phyloP scores from a whole-genome alignment of 768 basidiomycete species.

The Boletus subparvulus region DNA sequence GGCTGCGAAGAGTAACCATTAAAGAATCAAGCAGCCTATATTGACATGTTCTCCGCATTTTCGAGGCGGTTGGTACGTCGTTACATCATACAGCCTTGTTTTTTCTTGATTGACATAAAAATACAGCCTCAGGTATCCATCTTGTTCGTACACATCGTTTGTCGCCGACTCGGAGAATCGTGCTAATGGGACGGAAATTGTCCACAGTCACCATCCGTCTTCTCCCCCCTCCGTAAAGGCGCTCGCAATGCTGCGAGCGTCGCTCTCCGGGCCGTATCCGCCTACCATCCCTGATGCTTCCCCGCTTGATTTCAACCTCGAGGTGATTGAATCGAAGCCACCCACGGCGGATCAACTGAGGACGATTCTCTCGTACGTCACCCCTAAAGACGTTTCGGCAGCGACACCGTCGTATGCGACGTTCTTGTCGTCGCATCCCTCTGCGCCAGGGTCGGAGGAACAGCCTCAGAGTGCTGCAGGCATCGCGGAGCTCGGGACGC shows the following conservation, averaged over 20 bases:
- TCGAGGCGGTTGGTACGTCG: slow-evolving; percentile 34
- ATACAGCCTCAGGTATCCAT: slow-evolving; percentile 60
- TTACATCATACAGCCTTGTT: slow-evolving; percentile 1
- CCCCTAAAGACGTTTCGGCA: slow-evolving; percentile 32
- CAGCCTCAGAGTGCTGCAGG: slow-evolving; percentile 43
- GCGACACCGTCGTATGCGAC: slow-evolving; percentile 26
- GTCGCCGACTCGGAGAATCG: slow-evolving; percentile 1
- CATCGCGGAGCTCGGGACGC: slow-evolving; percentile 49
- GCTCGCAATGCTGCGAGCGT: slow-evolving; percentile 55
- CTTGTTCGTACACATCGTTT: slow-evolving; percentile 45
- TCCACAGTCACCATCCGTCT: slow-evolving; percentile 57
- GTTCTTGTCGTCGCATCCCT: slow-evolving; percentile 66
- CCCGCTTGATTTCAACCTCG: slow-evolving; percentile 68
- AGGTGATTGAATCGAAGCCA: slow-evolving; percentile 61
- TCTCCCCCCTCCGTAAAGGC: slow-evolving; percentile 67
- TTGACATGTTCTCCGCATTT: slow-evolving; percentile 39
- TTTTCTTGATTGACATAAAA: background rate
- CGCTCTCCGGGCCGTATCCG: slow-evolving; percentile 64
- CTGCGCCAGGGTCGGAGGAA: slow-evolving; percentile 36
- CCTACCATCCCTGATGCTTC: slow-evolving; percentile 41
- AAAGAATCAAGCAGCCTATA: too few relatives aligned
- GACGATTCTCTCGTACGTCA: slow-evolving; percentile 63
- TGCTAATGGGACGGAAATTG: slow-evolving; percentile 1
- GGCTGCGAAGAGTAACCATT: background rate
- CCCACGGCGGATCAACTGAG: slow-evolving; percentile 69